phyloP scores from a whole-genome alignment of 106 monocot genomes.

The Triglochin maritima region DNA sequence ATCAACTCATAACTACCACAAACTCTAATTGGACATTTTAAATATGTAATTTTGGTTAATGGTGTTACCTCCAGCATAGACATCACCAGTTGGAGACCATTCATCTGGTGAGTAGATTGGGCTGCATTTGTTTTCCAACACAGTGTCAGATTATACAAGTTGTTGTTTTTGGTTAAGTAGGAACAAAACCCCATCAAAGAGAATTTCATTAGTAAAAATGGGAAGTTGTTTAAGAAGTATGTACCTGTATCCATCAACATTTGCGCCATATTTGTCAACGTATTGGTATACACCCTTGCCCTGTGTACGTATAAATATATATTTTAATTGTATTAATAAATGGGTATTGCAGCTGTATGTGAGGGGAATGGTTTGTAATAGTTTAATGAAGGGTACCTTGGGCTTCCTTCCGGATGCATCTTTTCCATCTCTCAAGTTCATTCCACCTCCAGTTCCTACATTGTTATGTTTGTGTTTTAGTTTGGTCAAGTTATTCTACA shows the following conservation, averaged over 20 bases:
- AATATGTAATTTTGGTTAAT: neutral
- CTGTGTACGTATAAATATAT: conserved; percentile 11
- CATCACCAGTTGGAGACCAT: conserved; percentile 74
- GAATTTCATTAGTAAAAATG: neutral
- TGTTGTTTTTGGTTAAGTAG: neutral
- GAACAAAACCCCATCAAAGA: neutral
- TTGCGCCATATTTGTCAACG: conserved; percentile 93
- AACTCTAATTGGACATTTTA: neutral
- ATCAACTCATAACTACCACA: neutral
- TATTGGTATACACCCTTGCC: conserved; percentile 96
- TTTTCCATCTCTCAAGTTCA: conserved; percentile 31
- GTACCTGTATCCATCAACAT: conserved; percentile 97
- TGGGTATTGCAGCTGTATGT: too few relatives aligned
- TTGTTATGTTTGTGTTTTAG: neutral
- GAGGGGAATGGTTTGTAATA: too few relatives aligned
- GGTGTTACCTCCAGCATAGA: conserved; percentile 76
- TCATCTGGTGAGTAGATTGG: conserved; percentile 65
- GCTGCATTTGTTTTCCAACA: conserved; percentile 33
- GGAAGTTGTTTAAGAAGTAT: neutral
- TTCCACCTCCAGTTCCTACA: conserved; percentile 55
- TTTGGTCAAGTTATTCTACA: too few relatives aligned
- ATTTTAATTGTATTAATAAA: neutral
- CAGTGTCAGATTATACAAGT: neutral
- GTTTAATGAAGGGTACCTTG: conserved; percentile 27
- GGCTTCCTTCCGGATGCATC: conserved; percentile 79